Percentiles rank a stretch among this genome's conserved stretches.
These are phyloP conservation scores for Hypoxylon sp. DNA, from an alignment of 2,329 filamentous ascomycete species.

Conservation along the genomic window DNA sequence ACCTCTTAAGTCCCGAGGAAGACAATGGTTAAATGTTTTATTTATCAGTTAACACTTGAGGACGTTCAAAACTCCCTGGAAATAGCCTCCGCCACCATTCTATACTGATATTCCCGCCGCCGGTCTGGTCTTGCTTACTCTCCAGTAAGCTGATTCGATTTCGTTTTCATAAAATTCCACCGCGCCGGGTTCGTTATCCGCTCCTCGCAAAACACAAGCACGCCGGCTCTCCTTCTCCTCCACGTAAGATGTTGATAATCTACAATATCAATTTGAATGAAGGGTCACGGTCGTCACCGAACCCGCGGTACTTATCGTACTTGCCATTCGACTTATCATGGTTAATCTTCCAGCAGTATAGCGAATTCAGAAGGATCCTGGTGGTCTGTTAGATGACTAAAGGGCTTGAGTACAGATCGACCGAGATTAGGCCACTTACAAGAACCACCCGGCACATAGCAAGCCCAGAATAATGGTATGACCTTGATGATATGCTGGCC, in stretches of 20 bases:
- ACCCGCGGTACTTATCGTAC: conserved; percentile 70
- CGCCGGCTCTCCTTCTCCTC: not conserved
- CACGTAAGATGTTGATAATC: conserved; percentile 24
- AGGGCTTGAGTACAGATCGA: not conserved
- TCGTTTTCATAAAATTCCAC: conserved; percentile 13
- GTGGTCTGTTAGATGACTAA: conserved; percentile 38
- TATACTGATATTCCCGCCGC: conserved; percentile 16
- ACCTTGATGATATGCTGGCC: conserved; percentile 71
- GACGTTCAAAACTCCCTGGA: conserved; percentile 9
- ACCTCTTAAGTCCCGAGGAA: not conserved
- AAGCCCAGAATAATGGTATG: conserved; percentile 74
- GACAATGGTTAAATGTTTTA: conserved; percentile 18
- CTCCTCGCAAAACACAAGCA: conserved; percentile 15
- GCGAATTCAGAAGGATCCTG: conserved; percentile 72
- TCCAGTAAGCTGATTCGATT: conserved; percentile 15
- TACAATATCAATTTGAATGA: conserved; percentile 73
- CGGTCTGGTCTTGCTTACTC: too few species aligned
- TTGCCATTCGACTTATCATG: conserved; percentile 72
- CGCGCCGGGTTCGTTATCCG: conserved; percentile 11
- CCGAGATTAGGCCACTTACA: conserved; percentile 64
- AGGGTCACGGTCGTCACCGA: conserved; percentile 75
- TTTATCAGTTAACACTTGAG: conserved; percentile 18
- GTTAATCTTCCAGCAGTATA: conserved; percentile 76
- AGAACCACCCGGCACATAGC: conserved; percentile 73
- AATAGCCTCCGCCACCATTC: conserved; percentile 10